Percentiles rank a stretch among this genome's conserved stretches.
Conservation (phyloP, 2,329 filamentous ascomycete genomes). For the Rugonectria rugulosa region DNA sequence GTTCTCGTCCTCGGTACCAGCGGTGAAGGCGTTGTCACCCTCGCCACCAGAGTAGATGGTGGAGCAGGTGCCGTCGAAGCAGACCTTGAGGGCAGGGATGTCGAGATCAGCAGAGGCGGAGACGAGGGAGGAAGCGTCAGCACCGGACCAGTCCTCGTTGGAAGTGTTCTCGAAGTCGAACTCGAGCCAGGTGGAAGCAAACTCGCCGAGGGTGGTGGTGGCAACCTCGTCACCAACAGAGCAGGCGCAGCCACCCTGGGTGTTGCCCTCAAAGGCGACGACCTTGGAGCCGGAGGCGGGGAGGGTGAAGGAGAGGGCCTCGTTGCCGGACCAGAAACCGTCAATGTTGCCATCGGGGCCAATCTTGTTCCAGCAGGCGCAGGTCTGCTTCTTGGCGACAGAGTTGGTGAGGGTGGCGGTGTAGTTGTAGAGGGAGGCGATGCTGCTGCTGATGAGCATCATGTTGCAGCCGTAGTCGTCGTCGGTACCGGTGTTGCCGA, state of each 20-base stretch:
- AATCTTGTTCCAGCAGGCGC: constrained; percentile 62
- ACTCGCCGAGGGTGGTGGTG: constrained; percentile 50
- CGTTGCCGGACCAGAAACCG: constrained; percentile 56
- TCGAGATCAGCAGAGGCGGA: constrained; percentile 42
- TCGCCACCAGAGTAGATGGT: constrained; percentile 46
- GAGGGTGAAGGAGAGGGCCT: constrained; percentile 53
- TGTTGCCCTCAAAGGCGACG: constrained; percentile 55
- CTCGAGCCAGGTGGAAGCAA: constrained; percentile 57
- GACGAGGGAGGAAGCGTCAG: constrained; percentile 59
- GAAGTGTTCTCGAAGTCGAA: constrained; percentile 54
- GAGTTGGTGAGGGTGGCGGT: constrained; percentile 51
- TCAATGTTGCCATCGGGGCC: constrained; percentile 52
- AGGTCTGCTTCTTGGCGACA: constrained; percentile 44
- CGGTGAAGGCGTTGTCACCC: constrained; percentile 49
- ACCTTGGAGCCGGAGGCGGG: constrained; percentile 46
- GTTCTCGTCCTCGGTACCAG: constrained; percentile 47
- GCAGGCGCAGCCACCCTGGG: constrained; percentile 59
- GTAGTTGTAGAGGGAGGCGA: constrained; percentile 54
- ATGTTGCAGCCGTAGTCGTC: constrained; percentile 61
- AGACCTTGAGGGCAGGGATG: constrained; percentile 49
- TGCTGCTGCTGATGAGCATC: constrained; percentile 49
- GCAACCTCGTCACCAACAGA: constrained; percentile 40
- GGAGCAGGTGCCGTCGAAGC: constrained; percentile 51
- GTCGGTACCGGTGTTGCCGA: constrained; percentile 54
- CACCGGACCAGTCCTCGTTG: constrained; percentile 60